These are phyloP conservation scores for Torrubiella hemipterigena DNA, from an alignment of 2,329 filamentous ascomycete genomes.

Conservation along the genomic window DNA sequence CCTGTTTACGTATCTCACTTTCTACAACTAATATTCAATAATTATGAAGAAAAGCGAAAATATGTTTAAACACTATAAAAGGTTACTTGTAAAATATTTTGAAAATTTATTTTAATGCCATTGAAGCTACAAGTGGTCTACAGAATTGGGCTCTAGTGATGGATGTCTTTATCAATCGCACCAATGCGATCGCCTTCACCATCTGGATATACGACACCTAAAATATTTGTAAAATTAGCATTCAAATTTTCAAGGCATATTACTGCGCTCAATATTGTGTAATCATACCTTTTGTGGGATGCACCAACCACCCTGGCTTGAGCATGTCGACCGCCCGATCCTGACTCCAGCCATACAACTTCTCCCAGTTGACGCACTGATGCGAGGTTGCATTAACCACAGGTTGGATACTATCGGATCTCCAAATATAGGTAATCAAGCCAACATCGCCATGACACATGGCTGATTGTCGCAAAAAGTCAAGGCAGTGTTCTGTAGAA, in stretches of 20 bases:
- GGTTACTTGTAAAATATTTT: too few species aligned
- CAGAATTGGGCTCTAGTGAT: not conserved
- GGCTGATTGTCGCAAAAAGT: constrained; percentile 4
- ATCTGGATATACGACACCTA: constrained; percentile 2
- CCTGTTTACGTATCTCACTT: too few species aligned
- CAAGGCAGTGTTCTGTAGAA: constrained; percentile 3
- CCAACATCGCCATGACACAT: constrained; percentile 5
- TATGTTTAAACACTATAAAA: too few species aligned
- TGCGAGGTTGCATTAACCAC: constrained; percentile 4
- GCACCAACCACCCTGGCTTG: constrained; percentile 3
- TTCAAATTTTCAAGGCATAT: too few species aligned
- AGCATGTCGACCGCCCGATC: constrained; percentile 5
- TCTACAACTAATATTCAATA: too few species aligned
- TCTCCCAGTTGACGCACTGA: constrained; percentile 5
- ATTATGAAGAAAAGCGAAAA: too few species aligned
- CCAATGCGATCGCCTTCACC: constrained; percentile 3
- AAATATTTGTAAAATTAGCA: too few species aligned
- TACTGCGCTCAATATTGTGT: too few species aligned
- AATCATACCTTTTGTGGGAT: constrained; percentile 3
- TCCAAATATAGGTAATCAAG: constrained; percentile 5
- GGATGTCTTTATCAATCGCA: constrained; percentile 4
- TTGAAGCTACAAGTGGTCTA: not conserved
- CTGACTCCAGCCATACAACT: constrained; percentile 3
- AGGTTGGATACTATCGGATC: constrained; percentile 1
- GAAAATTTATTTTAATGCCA: not conserved